phyloP scores from a whole-genome alignment of 2,329 filamentous ascomycete species.

The Cladosporium sphaerospermum region DNA sequence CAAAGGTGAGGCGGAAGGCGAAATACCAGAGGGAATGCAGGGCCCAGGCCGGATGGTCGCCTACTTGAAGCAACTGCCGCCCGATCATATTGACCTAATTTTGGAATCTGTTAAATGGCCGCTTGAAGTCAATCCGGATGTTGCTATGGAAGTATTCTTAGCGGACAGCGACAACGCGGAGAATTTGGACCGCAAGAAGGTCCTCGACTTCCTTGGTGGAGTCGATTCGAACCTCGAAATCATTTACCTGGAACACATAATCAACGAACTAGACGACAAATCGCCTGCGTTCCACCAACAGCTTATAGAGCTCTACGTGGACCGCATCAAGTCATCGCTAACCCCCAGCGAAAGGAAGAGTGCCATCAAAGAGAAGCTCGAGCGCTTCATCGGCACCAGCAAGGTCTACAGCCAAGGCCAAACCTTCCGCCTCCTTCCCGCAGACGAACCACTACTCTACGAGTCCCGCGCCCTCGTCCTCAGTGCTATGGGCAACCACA shows the following conservation, averaged over 20 bases:
- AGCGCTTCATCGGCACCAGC: constrained; percentile 69
- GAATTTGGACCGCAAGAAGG: constrained; percentile 68
- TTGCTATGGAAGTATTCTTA: constrained; percentile 88
- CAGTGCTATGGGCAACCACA: constrained; percentile 91
- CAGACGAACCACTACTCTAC: constrained; percentile 77
- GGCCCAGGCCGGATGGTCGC: constrained; percentile 78
- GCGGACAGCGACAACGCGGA: constrained; percentile 94
- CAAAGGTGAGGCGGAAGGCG: constrained; percentile 42
- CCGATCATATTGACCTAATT: constrained; percentile 83
- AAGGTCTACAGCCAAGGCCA: constrained; percentile 61
- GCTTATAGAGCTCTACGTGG: constrained; percentile 67
- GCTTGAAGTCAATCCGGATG: constrained; percentile 60
- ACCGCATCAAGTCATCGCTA: constrained; percentile 41
- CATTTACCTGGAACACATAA: constrained; percentile 83
- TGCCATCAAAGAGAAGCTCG: constrained; percentile 50
- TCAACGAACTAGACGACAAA: constrained; percentile 76
- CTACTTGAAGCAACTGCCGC: constrained; percentile 83
- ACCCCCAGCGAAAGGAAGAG: constrained; percentile 29
- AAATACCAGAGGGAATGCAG: constrained; percentile 53
- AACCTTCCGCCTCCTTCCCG: constrained; percentile 70
- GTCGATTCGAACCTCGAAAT: constrained; percentile 69
- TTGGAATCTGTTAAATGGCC: constrained; percentile 91
- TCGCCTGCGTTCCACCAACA: constrained; percentile 83
- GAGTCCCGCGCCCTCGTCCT: constrained; percentile 86
- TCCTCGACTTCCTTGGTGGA: constrained; percentile 65